Evolutionary conservation across 176 grass and related monocot genomes (phyloP), one percentile per base, ranked within the genome.

Genomic region (Zea luxurians): DNA sequence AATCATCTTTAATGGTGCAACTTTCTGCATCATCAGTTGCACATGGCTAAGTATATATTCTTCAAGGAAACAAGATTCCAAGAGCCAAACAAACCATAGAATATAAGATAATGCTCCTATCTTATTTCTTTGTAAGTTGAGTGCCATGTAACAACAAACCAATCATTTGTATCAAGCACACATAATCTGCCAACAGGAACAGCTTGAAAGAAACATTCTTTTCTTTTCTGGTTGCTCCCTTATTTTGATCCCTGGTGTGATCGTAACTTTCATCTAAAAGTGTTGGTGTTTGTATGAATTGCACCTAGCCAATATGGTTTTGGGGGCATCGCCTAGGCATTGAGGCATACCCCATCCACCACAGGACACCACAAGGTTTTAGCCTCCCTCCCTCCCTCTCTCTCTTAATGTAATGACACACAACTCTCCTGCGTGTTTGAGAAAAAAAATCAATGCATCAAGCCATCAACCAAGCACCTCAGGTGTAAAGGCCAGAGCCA

Each of bases 1-100:
- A 64, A 27, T 85, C 2, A 48, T 37, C 48, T 80, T n/a, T 35
- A 74, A 67, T 36, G 10, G 73, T 75, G 13, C 9, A 3, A 42
- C 34, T 37, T 35, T 82, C 72, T 60, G 75, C 37, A 83, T 74
- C 68, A 83, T 78, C 37, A 45, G 48, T 57, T 73, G 47, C 37
- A 58, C 54, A 77, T 49, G 73, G 52, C 57, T 43, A 71, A 37
- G 46, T 16, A 78, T 18, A 50, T 57, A 73, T 62, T 71, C 27
- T 71, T 61, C 13, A 83, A 12, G 12, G 27, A 87, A 71, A 83
- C 21, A 50, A 50, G 18, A 67, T 8, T 78, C 13, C 44, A 60
- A 60, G 20, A 52, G 20, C 40, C 53, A 13, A 45, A 78, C 46
- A 73, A 49, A 79, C 43, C 41, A 82, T 82, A 69, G 4, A 68